These are phyloP conservation scores for Calonectria pauciramosa DNA, from an alignment of 2,329 filamentous ascomycete genomes.

Conservation along the genomic window DNA sequence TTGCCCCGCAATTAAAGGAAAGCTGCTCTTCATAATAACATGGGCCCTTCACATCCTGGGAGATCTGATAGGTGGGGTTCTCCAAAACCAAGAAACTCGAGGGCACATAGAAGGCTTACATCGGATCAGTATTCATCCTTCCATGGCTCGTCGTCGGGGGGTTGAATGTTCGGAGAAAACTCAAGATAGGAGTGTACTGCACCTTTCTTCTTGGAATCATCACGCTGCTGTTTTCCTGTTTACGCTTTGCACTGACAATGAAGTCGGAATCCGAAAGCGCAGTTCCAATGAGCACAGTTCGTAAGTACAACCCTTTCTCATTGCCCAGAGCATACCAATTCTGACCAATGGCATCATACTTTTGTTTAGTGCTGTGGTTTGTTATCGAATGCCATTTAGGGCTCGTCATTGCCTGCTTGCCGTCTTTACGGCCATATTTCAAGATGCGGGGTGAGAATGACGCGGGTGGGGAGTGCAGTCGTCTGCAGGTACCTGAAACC, in stretches of 20 bases:
- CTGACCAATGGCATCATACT: background rate
- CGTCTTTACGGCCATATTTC: constrained; percentile 37
- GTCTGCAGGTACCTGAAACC: background rate
- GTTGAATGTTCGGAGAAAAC: constrained; percentile 28
- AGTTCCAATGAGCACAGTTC: constrained; percentile 32
- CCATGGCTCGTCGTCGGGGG: constrained; percentile 19
- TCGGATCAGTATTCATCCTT: constrained; percentile 15
- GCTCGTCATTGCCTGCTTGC: constrained; percentile 37
- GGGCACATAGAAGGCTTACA: too few species aligned
- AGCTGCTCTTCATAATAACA: background rate
- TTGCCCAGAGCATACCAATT: background rate
- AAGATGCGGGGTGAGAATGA: background rate
- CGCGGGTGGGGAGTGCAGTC: background rate
- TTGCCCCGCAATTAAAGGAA: background rate
- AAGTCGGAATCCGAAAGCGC: background rate
- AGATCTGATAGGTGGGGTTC: background rate
- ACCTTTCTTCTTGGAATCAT: constrained; percentile 36
- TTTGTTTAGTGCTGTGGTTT: constrained; percentile 33
- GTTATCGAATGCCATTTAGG: constrained; percentile 30
- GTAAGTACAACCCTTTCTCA: background rate
- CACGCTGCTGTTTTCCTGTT: constrained; percentile 33
- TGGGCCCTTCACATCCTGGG: background rate
- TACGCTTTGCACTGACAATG: constrained; percentile 33
- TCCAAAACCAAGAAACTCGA: background rate
- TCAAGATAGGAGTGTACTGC: constrained; percentile 35